Evolutionary conservation across 805 yeast species (phyloP).

Genomic region (Candida peoriensis): DNA sequence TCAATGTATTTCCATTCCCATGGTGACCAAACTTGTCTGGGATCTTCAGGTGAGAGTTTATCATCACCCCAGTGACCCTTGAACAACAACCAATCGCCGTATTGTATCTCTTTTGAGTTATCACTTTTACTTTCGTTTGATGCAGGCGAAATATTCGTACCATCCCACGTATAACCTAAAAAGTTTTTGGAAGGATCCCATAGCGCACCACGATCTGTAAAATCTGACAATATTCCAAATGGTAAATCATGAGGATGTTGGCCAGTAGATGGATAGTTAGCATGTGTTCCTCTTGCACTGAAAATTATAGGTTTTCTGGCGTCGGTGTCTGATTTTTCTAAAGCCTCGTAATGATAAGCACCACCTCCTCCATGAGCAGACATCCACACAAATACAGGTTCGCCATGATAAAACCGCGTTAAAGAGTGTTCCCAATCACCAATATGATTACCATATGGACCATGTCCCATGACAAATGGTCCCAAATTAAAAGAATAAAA

Average conservation of each 20-base stretch:
- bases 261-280: slow-evolving; percentile 93
- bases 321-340: slow-evolving; percentile 42
- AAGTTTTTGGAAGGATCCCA: slow-evolving; percentile 91
- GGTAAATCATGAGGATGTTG: slow-evolving; percentile 96
- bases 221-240: slow-evolving; percentile 83
- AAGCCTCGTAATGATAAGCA: slow-evolving; percentile 71
- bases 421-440: slow-evolving; percentile 98
- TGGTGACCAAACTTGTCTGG: slow-evolving; percentile 80
- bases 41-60: slow-evolving; percentile 58
- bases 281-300: slow-evolving; percentile 95
- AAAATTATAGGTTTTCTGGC: slow-evolving; percentile 65
- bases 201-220: slow-evolving; percentile 89
- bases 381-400: slow-evolving; percentile 89
- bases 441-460: slow-evolving; percentile 95
- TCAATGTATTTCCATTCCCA: slow-evolving; percentile 88
- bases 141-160: slow-evolving; percentile 41
- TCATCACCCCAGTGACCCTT: slow-evolving; percentile 91
- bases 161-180: slow-evolving; percentile 77
- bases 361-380: slow-evolving; percentile 98
- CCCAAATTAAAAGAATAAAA: slow-evolving; percentile 93
- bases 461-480: slow-evolving; percentile 95
- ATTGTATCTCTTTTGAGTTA: slow-evolving; percentile 20
- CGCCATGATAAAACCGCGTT: slow-evolving; percentile 76
- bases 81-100: slow-evolving; percentile 66
- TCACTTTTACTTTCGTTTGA: slow-evolving; percentile 19